These are phyloP conservation scores for Nannochloris sp. DNA, from an alignment of 139 green algal species.

Conservation along the genomic window DNA sequence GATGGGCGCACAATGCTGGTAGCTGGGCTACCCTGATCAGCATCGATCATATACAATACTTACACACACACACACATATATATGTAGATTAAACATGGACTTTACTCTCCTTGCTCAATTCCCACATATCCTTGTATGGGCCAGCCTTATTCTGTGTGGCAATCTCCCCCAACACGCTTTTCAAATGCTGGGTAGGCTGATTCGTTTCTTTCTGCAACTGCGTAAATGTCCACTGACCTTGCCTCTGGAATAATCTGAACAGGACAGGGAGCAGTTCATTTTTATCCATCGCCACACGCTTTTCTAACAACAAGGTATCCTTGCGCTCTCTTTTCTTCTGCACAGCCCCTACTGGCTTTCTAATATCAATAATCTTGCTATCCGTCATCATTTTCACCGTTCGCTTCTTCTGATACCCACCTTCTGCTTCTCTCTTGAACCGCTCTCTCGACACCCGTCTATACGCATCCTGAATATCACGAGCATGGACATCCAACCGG, in stretches of 20 bases:
- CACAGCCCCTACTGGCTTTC: constrained; percentile 2
- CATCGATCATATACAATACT: background rate
- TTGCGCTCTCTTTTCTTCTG: background rate
- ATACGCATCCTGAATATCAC: constrained; percentile 25
- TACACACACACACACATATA: background rate
- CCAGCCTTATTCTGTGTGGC: constrained; percentile 25
- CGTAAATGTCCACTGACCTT: constrained; percentile 40
- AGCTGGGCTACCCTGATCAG: background rate
- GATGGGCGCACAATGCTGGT: background rate
- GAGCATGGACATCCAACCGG: constrained; percentile 35
- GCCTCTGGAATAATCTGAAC: constrained; percentile 48
- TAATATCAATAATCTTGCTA: constrained; percentile 15
- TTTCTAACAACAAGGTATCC: constrained; percentile 1
- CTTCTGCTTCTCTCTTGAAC: constrained; percentile 5
- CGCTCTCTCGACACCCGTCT: constrained; percentile 21
- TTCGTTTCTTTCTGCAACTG: constrained; percentile 47
- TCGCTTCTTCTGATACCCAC: background rate
- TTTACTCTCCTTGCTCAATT: constrained; percentile 36
- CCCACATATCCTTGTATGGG: constrained; percentile 46
- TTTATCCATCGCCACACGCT: constrained; percentile 30
- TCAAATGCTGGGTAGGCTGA: constrained; percentile 43
- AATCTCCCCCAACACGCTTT: constrained; percentile 27
- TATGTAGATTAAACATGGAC: background rate
- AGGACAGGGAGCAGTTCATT: constrained; percentile 33
- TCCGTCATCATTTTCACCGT: constrained; percentile 20